Evolutionary conservation across 1,139 yeast species (phyloP).

Genomic region (Tardiomyces depauwii): DNA sequence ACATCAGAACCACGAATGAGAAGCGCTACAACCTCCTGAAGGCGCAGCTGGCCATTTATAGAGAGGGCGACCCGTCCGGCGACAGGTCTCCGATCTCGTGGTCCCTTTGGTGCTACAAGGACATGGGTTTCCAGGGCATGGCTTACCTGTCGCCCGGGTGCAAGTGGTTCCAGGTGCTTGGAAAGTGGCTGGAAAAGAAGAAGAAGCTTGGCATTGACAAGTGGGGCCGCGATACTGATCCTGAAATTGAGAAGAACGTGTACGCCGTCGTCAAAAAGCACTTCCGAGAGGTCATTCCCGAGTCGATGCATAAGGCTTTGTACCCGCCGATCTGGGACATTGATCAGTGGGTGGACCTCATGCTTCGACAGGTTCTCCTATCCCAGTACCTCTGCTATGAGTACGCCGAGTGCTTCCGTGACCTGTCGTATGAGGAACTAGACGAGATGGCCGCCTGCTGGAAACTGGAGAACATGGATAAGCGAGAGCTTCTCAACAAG

Average conservation of each 20-base stretch:
- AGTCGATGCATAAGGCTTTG: conserved; percentile 24
- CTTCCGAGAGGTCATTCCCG: conserved; percentile 29
- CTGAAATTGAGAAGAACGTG: conserved; percentile 23
- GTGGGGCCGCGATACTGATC: conserved; percentile 38
- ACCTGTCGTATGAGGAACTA: conserved; percentile 31
- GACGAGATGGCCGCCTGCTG: conserved; percentile 39
- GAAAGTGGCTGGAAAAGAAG: conserved; percentile 32
- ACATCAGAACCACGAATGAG: conserved; percentile 28
- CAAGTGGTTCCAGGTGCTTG: conserved; percentile 32
- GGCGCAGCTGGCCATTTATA: conserved; percentile 34
- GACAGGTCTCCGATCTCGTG: conserved; percentile 33
- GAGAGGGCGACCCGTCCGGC: conserved; percentile 35
- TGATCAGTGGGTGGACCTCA: conserved; percentile 28
- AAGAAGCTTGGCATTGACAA: conserved; percentile 34
- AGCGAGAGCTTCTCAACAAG: conserved; percentile 32
- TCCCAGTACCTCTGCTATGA: conserved; percentile 33
- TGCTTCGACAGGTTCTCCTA: conserved; percentile 31
- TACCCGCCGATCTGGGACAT: conserved; percentile 32
- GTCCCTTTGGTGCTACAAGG: conserved; percentile 42
- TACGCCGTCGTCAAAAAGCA: conserved; percentile 28
- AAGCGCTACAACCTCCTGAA: conserved; percentile 32
- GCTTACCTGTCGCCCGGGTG: conserved; percentile 34
- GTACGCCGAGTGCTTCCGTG: conserved; percentile 33
- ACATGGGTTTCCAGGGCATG: conserved; percentile 38
- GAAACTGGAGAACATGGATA: conserved; percentile 33